Percentiles rank a stretch among this genome's conserved stretches.
These are phyloP conservation scores for Helichrysum umbraculigerum DNA, from an alignment of 129 eudicot genomes.

Conservation along the genomic window DNA sequence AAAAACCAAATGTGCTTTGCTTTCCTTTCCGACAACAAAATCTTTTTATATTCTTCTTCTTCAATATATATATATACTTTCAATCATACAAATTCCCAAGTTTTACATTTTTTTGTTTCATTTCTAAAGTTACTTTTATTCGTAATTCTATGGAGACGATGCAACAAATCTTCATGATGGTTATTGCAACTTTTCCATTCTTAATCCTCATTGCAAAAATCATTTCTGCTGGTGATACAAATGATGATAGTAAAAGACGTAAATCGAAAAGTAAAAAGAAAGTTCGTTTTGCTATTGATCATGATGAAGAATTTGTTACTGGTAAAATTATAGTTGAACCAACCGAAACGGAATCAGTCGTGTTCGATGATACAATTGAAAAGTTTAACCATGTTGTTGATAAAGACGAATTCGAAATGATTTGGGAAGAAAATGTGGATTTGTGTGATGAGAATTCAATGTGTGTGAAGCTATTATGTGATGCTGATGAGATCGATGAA, in stretches of 20 bases:
- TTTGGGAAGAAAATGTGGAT: constrained; percentile 12
- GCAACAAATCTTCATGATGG: constrained; percentile 43
- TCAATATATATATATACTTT: too few species aligned
- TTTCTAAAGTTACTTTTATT: neutral
- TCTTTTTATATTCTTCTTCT: neutral
- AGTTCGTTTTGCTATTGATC: constrained; percentile 57
- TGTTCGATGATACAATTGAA: constrained; percentile 5
- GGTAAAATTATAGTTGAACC: constrained; percentile 26
- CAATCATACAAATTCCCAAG: neutral
- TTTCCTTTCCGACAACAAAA: constrained; percentile 45
- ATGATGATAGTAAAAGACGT: constrained; percentile 15
- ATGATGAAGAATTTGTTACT: constrained; percentile 29
- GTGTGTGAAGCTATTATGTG: constrained; percentile 32
- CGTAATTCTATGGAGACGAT: constrained; percentile 42
- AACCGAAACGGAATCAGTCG: constrained; percentile 19
- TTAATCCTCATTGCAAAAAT: constrained; percentile 40
- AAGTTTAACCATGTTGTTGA: neutral
- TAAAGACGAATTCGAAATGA: too few species aligned
- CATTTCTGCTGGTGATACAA: constrained; percentile 24
- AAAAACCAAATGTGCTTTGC: constrained; percentile 63
- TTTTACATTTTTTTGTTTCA: too few species aligned
- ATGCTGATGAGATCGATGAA: constrained; percentile 31
- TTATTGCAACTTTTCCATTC: constrained; percentile 37
- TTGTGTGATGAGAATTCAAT: neutral
- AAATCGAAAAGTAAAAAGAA: constrained; percentile 46